These are phyloP conservation scores for Ganoderma multipileum DNA, from an alignment of 1,284 basidiomycete genomes.

Conservation along the genomic window DNA sequence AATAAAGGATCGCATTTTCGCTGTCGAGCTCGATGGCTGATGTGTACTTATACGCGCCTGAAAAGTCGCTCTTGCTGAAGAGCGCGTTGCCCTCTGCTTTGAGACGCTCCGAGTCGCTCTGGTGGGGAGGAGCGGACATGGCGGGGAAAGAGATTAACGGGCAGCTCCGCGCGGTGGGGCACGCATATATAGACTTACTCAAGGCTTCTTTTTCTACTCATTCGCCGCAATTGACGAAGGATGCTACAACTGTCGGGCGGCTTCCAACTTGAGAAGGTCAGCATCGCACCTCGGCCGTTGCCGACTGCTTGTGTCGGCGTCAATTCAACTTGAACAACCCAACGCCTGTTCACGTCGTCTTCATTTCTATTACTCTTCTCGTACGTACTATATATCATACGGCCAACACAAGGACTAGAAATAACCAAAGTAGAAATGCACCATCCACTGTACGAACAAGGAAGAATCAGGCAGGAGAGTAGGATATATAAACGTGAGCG, in stretches of 20 bases:
- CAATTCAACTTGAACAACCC: too few species aligned
- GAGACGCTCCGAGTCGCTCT: conserved; percentile 25
- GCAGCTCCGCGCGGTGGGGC: neutral
- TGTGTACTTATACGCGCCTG: conserved; percentile 42
- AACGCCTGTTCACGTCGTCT: conserved; percentile 15
- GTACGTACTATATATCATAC: conserved; percentile 30
- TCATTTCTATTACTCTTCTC: conserved; percentile 25
- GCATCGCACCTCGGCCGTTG: too few species aligned
- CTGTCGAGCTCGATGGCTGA: conserved; percentile 41
- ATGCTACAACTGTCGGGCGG: neutral
- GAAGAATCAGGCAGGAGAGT: neutral
- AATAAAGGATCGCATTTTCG: conserved; percentile 44
- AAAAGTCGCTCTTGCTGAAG: conserved; percentile 42
- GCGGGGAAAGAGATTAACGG: neutral
- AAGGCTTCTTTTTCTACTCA: neutral
- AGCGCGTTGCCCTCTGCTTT: conserved; percentile 48
- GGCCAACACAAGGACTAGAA: conserved; percentile 19
- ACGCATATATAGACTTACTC: neutral
- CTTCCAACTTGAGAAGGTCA: neutral
- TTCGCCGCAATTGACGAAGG: neutral
- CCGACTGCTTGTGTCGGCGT: too few species aligned
- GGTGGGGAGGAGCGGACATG: conserved; percentile 19
- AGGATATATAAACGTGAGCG: conserved; percentile 26
- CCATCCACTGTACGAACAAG: conserved; percentile 12
- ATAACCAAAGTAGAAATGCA: conserved; percentile 21